Percentiles rank a stretch among this genome's conserved stretches.
Conservation (phyloP, 2,329 filamentous ascomycete genomes). For the Aspergillus unguis region DNA sequence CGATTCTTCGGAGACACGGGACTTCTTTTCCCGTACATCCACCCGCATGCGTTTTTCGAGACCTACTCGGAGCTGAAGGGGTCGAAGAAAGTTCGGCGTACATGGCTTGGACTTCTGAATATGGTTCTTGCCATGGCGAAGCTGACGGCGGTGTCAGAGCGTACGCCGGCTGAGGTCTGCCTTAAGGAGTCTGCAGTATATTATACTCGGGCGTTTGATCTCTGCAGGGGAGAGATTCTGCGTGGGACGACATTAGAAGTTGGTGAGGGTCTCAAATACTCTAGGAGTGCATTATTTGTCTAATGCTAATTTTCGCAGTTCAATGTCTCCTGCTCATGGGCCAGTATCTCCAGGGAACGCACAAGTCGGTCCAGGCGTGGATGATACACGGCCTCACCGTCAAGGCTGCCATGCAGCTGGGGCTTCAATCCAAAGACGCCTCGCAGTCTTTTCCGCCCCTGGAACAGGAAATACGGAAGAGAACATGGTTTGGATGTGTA, state of each 20-base stretch:
- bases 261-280: too few relatives aligned
- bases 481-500: constrained; percentile 52
- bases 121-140: constrained; percentile 30
- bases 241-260: not conserved
- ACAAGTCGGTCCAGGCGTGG: constrained; percentile 54
- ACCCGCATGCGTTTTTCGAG: constrained; percentile 20
- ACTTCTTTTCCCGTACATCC: constrained; percentile 23
- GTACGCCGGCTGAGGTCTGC: not conserved
- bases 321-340: constrained; percentile 50
- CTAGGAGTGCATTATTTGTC: too few relatives aligned
- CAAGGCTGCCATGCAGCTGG: constrained; percentile 46
- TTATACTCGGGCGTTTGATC: not conserved
- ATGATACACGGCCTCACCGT: constrained; percentile 45
- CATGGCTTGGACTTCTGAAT: constrained; percentile 32
- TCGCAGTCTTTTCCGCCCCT: constrained; percentile 36
- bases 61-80: constrained; percentile 23
- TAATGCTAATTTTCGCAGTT: constrained; percentile 28
- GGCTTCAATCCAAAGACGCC: constrained; percentile 47
- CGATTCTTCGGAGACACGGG: constrained; percentile 27
- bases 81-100: constrained; percentile 23
- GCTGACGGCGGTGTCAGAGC: not conserved
- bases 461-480: constrained; percentile 48
- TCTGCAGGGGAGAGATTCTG: not conserved
- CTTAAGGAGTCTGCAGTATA: not conserved
- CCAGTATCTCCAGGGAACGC: constrained; percentile 55